Evolutionary conservation across 805 yeast species (phyloP).

Genomic region (Monosporozyma yasuniensis): DNA sequence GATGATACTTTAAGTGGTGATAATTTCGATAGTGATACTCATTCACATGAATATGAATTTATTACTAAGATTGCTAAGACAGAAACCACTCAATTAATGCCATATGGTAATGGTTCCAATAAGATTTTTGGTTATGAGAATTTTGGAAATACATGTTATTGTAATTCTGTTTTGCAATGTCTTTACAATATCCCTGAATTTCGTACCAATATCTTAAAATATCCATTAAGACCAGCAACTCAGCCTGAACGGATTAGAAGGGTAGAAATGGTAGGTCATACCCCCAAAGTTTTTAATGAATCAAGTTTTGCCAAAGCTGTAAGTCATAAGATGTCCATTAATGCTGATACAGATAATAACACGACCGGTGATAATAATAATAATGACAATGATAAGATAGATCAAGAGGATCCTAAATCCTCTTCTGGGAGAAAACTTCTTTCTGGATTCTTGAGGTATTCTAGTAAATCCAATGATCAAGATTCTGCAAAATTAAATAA

Average conservation of each 20-base stretch:
- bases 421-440: constrained; percentile 1
- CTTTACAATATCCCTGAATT: constrained; percentile 66
- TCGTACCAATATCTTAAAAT: constrained; percentile 44
- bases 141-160: constrained; percentile 87
- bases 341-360: not conserved
- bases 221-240: constrained; percentile 34
- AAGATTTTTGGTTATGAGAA: constrained; percentile 76
- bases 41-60: constrained; percentile 1
- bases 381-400: not conserved
- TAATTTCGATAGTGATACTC: not conserved
- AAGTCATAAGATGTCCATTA: not conserved
- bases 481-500: not conserved
- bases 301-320: constrained; percentile 1
- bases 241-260: constrained; percentile 31
- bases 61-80: constrained; percentile 1
- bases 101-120: constrained; percentile 59
- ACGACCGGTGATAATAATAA: not conserved
- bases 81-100: constrained; percentile 19
- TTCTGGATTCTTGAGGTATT: constrained; percentile 1
- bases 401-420: not conserved
- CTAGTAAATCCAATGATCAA: not conserved
- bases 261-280: constrained; percentile 31
- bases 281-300: constrained; percentile 4
- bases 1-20: not conserved
- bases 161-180: constrained; percentile 86